These are phyloP conservation scores for Cyclotella baltica DNA, from an alignment of 108 stramenopile species.

Conservation along the genomic window DNA sequence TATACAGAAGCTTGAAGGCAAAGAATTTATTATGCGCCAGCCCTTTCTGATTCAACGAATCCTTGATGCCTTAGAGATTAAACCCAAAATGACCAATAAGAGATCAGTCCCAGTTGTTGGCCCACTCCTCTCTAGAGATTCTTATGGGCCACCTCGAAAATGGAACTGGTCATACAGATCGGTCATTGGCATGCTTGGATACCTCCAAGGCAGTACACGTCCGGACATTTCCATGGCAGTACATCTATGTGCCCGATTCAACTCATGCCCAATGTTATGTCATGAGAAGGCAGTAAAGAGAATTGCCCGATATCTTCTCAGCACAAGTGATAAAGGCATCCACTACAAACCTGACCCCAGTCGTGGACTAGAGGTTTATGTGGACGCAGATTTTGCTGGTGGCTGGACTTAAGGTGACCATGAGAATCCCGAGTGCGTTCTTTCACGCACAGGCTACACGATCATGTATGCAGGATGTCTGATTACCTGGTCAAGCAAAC, in stretches of 20 bases:
- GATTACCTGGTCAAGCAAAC: too few relatives aligned
- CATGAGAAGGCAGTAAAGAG: too few relatives aligned
- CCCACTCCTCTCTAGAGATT: background rate
- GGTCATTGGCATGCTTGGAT: too few relatives aligned
- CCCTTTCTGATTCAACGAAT: slow-evolving; percentile 57
- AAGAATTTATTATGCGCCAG: slow-evolving; percentile 47
- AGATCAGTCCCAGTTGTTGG: background rate
- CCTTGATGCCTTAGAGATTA: background rate
- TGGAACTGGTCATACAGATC: background rate
- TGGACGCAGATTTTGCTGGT: too few relatives aligned
- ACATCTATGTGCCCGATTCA: too few relatives aligned
- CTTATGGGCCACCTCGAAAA: background rate
- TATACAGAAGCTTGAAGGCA: slow-evolving; percentile 23
- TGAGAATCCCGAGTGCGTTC: too few relatives aligned
- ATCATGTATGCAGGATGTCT: too few relatives aligned
- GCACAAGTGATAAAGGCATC: slow-evolving; percentile 34
- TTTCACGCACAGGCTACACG: too few relatives aligned
- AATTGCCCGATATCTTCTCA: slow-evolving; percentile 34
- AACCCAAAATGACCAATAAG: background rate
- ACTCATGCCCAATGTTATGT: too few relatives aligned
- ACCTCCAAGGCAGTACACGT: background rate
- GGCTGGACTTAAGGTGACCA: too few relatives aligned
- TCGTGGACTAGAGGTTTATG: too few relatives aligned
- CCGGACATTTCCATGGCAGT: too few relatives aligned
- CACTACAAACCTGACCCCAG: slow-evolving; percentile 20